Evolutionary conservation across 108 stramenopile genomes (phyloP).

Genomic region (Cylindrotheca closterium): DNA sequence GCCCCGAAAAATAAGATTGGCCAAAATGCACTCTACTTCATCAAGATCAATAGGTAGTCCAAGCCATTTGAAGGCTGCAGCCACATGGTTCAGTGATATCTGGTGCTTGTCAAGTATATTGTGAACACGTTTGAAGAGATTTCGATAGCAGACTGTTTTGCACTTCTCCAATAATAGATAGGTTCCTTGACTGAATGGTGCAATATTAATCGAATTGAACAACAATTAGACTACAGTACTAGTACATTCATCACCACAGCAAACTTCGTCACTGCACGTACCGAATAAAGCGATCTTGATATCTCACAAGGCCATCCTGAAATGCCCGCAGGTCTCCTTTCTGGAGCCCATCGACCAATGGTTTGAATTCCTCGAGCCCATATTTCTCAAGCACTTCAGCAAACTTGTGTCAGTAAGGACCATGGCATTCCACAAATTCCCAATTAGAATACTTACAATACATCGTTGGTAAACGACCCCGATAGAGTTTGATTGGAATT

Average conservation of each 20-base stretch:
- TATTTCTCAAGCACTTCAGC: conserved; percentile 80
- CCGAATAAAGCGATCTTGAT: conserved; percentile 83
- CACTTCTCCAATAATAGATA: conserved; percentile 93
- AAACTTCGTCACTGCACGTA: too few relatives aligned
- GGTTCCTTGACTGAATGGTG: conserved; percentile 61
- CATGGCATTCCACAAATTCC: background rate
- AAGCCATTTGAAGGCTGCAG: conserved; percentile 71
- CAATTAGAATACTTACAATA: conserved; percentile 44
- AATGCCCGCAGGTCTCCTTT: conserved; percentile 91
- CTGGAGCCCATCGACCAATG: conserved; percentile 71
- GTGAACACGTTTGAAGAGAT: conserved; percentile 90
- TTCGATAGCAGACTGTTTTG: conserved; percentile 93
- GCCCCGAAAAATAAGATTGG: conserved; percentile 92
- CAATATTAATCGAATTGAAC: conserved; percentile 21
- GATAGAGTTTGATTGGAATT: conserved; percentile 88
- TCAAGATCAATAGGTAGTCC: conserved; percentile 91
- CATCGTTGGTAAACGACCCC: conserved; percentile 77
- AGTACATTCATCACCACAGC: conserved; percentile 19
- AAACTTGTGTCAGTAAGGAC: background rate
- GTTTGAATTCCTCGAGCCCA: conserved; percentile 71
- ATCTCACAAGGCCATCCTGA: conserved; percentile 68
- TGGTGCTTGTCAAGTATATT: conserved; percentile 67
- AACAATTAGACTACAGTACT: background rate
- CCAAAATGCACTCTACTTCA: conserved; percentile 94
- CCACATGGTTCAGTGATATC: conserved; percentile 64